Percentiles rank a stretch among this genome's conserved stretches.
These are phyloP conservation scores for Citrus trifoliata DNA, from an alignment of 345 rosid species.

Conservation along the genomic window DNA sequence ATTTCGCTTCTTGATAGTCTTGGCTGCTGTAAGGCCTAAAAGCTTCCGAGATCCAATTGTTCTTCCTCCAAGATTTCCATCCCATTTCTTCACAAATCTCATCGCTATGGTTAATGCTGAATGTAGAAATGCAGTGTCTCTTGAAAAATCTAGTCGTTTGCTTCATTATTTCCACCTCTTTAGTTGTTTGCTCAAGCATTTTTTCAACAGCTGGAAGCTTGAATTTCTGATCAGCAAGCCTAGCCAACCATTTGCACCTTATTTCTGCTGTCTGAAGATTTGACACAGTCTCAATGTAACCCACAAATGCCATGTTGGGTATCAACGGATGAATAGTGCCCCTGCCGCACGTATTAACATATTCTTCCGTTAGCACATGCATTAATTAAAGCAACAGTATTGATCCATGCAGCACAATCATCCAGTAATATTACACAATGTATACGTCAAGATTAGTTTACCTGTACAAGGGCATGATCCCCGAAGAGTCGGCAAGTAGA, in stretches of 20 bases:
- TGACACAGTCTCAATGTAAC: constrained; percentile 53
- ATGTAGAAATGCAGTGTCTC: constrained; percentile 51
- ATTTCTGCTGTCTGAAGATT: constrained; percentile 53
- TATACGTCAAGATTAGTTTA: neutral
- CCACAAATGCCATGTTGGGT: constrained; percentile 62
- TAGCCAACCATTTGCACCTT: constrained; percentile 51
- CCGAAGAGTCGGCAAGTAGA: constrained; percentile 27
- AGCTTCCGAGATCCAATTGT: constrained; percentile 36
- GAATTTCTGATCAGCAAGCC: constrained; percentile 33
- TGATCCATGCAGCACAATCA: neutral
- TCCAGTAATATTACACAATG: neutral
- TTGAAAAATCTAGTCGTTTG: constrained; percentile 42
- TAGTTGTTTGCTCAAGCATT: constrained; percentile 34
- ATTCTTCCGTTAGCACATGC: too few relatives aligned
- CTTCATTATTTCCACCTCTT: constrained; percentile 49
- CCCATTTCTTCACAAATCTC: constrained; percentile 61
- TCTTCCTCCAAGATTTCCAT: constrained; percentile 49
- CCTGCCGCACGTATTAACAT: constrained; percentile 16
- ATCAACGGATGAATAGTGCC: constrained; percentile 58
- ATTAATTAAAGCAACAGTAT: too few relatives aligned
- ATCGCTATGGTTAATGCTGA: constrained; percentile 43
- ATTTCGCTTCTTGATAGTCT: constrained; percentile 32
- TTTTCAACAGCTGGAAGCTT: constrained; percentile 35
- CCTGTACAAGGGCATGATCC: constrained; percentile 61
- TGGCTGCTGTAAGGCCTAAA: constrained; percentile 45